Evolutionary conservation across 176 grass and related monocot species (phyloP).

Genomic region (Triticum timopheevii): DNA sequence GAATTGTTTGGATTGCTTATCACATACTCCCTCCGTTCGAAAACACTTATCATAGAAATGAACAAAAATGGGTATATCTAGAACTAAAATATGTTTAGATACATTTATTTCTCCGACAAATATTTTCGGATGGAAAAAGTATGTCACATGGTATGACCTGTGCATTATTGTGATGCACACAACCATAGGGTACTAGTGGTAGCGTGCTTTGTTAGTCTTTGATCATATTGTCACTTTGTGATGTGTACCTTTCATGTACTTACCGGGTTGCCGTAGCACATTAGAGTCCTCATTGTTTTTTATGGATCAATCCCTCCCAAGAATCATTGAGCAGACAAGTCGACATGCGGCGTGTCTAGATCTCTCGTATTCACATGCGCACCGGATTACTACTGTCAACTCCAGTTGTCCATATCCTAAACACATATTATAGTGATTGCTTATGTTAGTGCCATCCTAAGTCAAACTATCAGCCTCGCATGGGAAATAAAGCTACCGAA

Average conservation of each 20-base stretch:
- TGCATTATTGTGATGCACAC: no score
- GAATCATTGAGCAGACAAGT: slow-evolving; percentile 57
- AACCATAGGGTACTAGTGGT: no score
- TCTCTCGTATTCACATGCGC: slow-evolving; percentile 49
- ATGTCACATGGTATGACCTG: no score
- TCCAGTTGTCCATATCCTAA: slow-evolving; percentile 39
- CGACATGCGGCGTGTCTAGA: slow-evolving; percentile 31
- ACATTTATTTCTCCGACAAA: no score
- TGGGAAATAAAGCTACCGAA: slow-evolving; percentile 41
- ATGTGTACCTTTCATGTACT: background rate
- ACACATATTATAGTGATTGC: background rate
- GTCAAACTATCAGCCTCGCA: slow-evolving; percentile 45
- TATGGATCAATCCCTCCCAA: slow-evolving; percentile 35
- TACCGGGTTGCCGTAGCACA: background rate
- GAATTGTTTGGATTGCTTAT: no score
- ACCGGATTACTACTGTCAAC: slow-evolving; percentile 42
- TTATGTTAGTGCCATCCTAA: background rate
- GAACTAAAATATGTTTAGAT: no score
- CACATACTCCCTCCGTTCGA: no score
- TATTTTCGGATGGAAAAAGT: no score
- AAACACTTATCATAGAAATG: no score
- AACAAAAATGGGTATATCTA: no score
- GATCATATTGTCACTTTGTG: background rate
- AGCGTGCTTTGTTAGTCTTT: background rate
- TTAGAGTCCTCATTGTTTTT: slow-evolving; percentile 13